These are phyloP conservation scores for Podila epigama DNA, from an alignment of 192 early-diverging fungal genomes.

Conservation along the genomic window DNA sequence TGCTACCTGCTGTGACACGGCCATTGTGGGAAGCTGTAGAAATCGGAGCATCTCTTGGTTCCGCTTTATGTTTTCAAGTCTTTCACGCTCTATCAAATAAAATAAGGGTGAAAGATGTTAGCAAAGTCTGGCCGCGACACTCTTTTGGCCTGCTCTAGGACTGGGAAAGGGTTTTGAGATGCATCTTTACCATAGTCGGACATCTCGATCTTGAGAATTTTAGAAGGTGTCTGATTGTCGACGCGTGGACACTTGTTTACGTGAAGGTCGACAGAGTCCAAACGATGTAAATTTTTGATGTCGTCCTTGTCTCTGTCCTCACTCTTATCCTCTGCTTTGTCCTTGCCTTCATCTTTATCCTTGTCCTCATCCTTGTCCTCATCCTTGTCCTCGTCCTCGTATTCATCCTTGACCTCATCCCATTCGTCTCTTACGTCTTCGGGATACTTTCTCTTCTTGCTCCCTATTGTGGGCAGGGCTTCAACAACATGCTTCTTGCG, in stretches of 20 bases:
- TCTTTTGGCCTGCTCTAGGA: no score
- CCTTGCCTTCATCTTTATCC: no score
- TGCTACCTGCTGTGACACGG: slow-evolving; percentile 44
- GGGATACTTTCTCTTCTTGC: no score
- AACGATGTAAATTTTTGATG: neutral
- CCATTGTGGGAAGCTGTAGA: slow-evolving; percentile 9
- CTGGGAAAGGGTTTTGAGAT: neutral
- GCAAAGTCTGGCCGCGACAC: neutral
- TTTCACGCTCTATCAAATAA: slow-evolving; percentile 41
- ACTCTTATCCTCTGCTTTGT: neutral
- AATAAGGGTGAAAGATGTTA: neutral
- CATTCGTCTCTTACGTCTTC: no score
- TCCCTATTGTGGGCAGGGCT: no score
- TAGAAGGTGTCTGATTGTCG: neutral
- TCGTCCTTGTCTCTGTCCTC: neutral
- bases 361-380: no score
- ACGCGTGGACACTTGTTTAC: neutral
- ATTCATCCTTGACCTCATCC: no score
- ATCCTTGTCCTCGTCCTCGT: no score
- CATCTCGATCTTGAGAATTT: neutral
- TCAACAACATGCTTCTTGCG: no score
- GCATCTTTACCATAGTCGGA: neutral
- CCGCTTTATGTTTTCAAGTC: slow-evolving; percentile 66
- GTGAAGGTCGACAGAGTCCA: neutral
- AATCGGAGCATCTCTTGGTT: slow-evolving; percentile 66